Evolutionary conservation across 345 rosid species (phyloP), one percentile per base, ranked within the genome.

Genomic region (Eucalyptus urophylla): DNA sequence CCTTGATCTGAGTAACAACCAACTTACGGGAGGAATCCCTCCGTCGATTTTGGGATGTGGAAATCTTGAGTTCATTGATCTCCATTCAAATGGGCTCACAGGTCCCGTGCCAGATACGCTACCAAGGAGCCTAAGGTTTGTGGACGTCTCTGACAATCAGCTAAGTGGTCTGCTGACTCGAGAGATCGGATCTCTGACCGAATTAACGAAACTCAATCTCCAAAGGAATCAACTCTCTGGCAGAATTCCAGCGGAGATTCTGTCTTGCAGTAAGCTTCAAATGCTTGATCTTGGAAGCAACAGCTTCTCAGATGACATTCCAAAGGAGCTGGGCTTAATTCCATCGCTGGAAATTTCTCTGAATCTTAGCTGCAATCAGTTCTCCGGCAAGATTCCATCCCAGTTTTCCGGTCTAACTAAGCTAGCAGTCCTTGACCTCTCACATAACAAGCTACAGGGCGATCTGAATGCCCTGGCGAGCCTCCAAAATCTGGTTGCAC

Each of bases 271-370:
- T 83, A 95, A 92, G 94, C 93, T 98, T 19, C 98, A 96, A 89
- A 87, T 95, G 93, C 93, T 98, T n/a, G 94, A 98, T 80, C 94
- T 98, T 53, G 99, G 97, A 13, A 95, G 93, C 67, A 98, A 98
- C 87, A 87, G 89, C 22, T 94, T 98, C 93, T 95, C 93, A 27
- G 98, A 97, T 33, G 95, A 93, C 51, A 95, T 98, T 27, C 99
- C 99, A 1, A 92, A 92, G 90, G 97, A 96, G 67, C 47, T 98
- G 40, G 98, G 99, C 81, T 94, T 92, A 49, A 91, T 97, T 92
- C 95, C 98, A 11, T 91, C 96, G 2, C 94, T 98, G n/a, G 98
- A 94, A 88, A 97, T 98, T 50, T 94, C 99, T 91, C 95, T 98
- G 88, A 98, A 98, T 72, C 98, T 98, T 53, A 98, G 99, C 94